A percentile compares a stretch with the other conserved stretches of the same genome.
These are phyloP conservation scores for Discostella stelligeroides DNA, from an alignment of 108 stramenopile genomes.

Conservation along the genomic window DNA sequence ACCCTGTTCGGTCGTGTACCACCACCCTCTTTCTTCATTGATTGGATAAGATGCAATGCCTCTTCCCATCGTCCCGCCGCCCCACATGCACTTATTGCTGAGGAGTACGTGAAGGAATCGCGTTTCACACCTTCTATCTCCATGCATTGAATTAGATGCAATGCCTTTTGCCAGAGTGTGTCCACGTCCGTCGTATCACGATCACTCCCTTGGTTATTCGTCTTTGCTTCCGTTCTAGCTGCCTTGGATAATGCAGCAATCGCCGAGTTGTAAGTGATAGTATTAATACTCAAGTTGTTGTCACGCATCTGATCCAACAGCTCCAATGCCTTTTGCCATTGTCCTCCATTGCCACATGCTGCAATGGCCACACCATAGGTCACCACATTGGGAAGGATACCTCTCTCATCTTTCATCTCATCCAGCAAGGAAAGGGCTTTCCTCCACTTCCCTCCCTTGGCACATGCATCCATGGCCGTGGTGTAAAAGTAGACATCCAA, in stretches of 20 bases:
- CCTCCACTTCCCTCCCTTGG: conserved; percentile 65
- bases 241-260: conserved; percentile 76
- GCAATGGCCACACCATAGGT: conserved; percentile 69
- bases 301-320: conserved; percentile 69
- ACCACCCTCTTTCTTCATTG: conserved; percentile 65
- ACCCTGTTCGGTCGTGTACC: conserved; percentile 65
- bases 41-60: conserved; percentile 65
- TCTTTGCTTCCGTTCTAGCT: conserved; percentile 44
- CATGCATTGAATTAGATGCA: conserved; percentile 68
- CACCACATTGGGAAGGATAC: conserved; percentile 63
- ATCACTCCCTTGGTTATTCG: conserved; percentile 22
- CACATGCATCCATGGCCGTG: conserved; percentile 81
- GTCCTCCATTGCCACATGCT: conserved; percentile 78
- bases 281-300: conserved; percentile 63
- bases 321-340: conserved; percentile 71
- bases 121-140: conserved; percentile 61
- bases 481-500: conserved; percentile 81
- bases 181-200: conserved; percentile 26
- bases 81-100: conserved; percentile 77
- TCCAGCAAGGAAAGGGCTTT: conserved; percentile 68
- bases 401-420: conserved; percentile 68
- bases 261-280: conserved; percentile 81
- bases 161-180: conserved; percentile 56
- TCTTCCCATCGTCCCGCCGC: conserved; percentile 82
- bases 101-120: conserved; percentile 77